Conservation (phyloP, 192 early-diverging fungal genomes). For the Podila epicladia region DNA sequence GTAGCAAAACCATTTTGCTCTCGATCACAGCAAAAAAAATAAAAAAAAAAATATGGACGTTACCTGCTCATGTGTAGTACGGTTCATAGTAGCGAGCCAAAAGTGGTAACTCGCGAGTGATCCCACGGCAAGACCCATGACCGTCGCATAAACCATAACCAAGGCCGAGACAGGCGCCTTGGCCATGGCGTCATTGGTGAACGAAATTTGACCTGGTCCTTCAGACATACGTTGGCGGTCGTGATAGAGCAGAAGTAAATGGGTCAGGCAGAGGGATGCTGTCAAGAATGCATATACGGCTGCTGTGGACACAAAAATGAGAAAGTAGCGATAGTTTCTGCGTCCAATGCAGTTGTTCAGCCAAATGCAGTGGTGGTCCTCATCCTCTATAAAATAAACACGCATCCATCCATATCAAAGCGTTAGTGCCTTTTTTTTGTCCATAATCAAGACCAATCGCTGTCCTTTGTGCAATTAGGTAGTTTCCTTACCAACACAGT, state of each 20-base stretch:
- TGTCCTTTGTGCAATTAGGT: neutral
- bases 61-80: slow-evolving; percentile 94
- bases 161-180: slow-evolving; percentile 61
- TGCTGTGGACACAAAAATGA: slow-evolving; percentile 74
- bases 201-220: slow-evolving; percentile 1
- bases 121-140: slow-evolving; percentile 74
- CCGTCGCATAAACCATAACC: slow-evolving; percentile 64
- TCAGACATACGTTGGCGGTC: slow-evolving; percentile 9
- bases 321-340: slow-evolving; percentile 85
- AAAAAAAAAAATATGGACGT: too few relatives aligned
- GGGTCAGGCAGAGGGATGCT: slow-evolving; percentile 67
- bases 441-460: neutral
- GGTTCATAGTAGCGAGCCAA: slow-evolving; percentile 71
- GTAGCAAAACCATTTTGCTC: neutral
- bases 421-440: neutral
- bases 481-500: slow-evolving; percentile 78
- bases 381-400: slow-evolving; percentile 60
- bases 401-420: neutral
- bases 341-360: slow-evolving; percentile 92
- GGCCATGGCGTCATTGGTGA: slow-evolving; percentile 26
- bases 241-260: slow-evolving; percentile 57
- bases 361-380: slow-evolving; percentile 96
- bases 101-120: slow-evolving; percentile 83
- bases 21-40: too few relatives aligned
- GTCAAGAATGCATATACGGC: slow-evolving; percentile 70